These are phyloP conservation scores for Xylaria acuta DNA, from an alignment of 495 filamentous ascomycete species.

Conservation along the genomic window DNA sequence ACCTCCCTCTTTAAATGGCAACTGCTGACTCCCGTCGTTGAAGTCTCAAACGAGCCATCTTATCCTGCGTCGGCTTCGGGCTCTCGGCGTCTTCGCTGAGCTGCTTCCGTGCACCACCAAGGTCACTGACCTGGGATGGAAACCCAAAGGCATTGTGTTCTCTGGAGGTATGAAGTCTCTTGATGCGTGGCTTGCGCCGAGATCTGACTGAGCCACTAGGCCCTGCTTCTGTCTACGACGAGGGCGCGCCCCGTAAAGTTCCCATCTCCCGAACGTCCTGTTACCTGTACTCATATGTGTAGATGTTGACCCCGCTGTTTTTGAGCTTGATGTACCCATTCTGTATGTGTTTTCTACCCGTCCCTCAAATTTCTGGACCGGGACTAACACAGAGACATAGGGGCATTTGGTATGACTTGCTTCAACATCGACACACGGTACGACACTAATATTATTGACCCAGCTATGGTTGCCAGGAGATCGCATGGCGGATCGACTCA, in stretches of 20 bases:
- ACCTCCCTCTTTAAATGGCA: too few species aligned
- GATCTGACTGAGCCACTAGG: constrained; percentile 20
- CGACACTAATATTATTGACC: too few species aligned
- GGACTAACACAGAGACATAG: constrained; percentile 1
- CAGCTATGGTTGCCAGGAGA: constrained; percentile 82
- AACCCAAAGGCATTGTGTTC: constrained; percentile 81
- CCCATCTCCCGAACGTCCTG: constrained; percentile 6
- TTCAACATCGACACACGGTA: too few species aligned
- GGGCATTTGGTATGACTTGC: too few species aligned
- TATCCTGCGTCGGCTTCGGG: constrained; percentile 76
- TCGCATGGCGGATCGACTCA: constrained; percentile 74
- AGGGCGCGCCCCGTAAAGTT: constrained; percentile 66
- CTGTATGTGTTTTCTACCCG: constrained; percentile 42
- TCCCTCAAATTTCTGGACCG: background rate
- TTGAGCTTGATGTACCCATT: constrained; percentile 78
- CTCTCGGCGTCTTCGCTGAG: constrained; percentile 86
- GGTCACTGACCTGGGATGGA: constrained; percentile 76
- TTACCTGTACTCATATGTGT: constrained; percentile 13
- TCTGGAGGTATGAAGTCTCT: constrained; percentile 72
- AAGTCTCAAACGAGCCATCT: constrained; percentile 78
- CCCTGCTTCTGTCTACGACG: constrained; percentile 63
- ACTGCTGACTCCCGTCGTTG: too few species aligned
- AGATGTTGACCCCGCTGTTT: constrained; percentile 75
- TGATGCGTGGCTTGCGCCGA: background rate
- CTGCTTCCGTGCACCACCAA: constrained; percentile 94